phyloP scores from a whole-genome alignment of 2,329 filamentous ascomycete genomes.

The Pyrenophora graminea region DNA sequence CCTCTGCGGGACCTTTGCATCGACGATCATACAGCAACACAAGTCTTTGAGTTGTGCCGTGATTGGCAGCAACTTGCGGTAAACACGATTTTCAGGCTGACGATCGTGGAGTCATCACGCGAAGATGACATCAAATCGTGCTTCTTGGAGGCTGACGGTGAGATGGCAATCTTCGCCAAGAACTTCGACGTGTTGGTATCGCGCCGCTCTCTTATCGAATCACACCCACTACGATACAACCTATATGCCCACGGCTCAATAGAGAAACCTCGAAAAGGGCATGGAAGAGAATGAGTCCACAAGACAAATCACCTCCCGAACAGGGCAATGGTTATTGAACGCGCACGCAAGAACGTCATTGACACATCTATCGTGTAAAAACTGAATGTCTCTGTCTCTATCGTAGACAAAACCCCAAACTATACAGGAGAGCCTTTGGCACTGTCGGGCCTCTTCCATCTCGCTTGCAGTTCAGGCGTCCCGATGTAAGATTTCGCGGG shows the following conservation, averaged over 20 bases:
- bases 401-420: not conserved
- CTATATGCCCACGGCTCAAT: too few relatives aligned
- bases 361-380: not conserved
- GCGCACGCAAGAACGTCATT: not conserved
- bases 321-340: not conserved
- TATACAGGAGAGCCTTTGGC: not conserved
- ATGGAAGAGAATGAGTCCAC: too few relatives aligned
- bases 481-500: slow-evolving; percentile 1
- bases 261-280: too few relatives aligned
- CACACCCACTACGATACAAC: too few relatives aligned
- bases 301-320: too few relatives aligned
- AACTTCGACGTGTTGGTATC: too few relatives aligned
- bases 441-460: slow-evolving; percentile 9
- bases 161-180: too few relatives aligned
- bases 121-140: not conserved
- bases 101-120: not conserved
- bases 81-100: not conserved
- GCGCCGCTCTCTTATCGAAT: too few relatives aligned
- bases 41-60: not conserved
- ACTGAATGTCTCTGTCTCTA: not conserved
- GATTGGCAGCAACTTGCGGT: not conserved
- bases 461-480: slow-evolving; percentile 3
- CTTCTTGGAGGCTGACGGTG: too few relatives aligned
- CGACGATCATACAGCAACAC: not conserved
- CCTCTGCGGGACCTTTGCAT: not conserved